These are phyloP conservation scores for Ophiostoma montium DNA, from an alignment of 2,329 filamentous ascomycete species.

Conservation along the genomic window DNA sequence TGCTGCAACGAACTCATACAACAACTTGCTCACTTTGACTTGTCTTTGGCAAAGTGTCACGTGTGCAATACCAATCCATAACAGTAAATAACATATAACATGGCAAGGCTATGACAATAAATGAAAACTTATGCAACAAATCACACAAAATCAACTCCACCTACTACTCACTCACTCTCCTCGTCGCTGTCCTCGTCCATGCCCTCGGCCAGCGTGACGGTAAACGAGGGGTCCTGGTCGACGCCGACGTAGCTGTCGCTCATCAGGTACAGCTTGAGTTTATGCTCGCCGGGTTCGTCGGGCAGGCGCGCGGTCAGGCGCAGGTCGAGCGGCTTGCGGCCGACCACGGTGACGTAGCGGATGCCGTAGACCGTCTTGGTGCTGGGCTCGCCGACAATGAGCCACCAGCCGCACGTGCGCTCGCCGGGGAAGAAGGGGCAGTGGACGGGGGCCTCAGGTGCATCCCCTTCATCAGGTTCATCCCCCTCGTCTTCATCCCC, in stretches of 20 bases:
- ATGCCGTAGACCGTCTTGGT: constrained; percentile 80
- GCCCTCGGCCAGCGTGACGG: constrained; percentile 71
- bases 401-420: constrained; percentile 98
- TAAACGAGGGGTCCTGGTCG: constrained; percentile 87
- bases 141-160: too few relatives aligned
- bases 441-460: constrained; percentile 73
- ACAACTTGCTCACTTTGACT: too few relatives aligned
- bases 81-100: background rate
- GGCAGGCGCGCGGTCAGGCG: constrained; percentile 82
- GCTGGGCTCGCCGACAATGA: constrained; percentile 86
- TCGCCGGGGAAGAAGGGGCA: constrained; percentile 84
- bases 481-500: constrained; percentile 39
- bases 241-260: constrained; percentile 95
- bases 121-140: too few relatives aligned
- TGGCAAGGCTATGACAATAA: too few relatives aligned
- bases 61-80: too few relatives aligned
- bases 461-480: constrained; percentile 19
- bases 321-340: constrained; percentile 54
- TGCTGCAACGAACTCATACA: too few relatives aligned
- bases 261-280: constrained; percentile 87
- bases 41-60: too few relatives aligned
- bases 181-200: constrained; percentile 90
- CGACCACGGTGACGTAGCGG: constrained; percentile 87
- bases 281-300: constrained; percentile 59
- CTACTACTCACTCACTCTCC: constrained; percentile 9